Evolutionary conservation across 305 asterid species (phyloP).

Genomic region (Fraxinus baroniana): DNA sequence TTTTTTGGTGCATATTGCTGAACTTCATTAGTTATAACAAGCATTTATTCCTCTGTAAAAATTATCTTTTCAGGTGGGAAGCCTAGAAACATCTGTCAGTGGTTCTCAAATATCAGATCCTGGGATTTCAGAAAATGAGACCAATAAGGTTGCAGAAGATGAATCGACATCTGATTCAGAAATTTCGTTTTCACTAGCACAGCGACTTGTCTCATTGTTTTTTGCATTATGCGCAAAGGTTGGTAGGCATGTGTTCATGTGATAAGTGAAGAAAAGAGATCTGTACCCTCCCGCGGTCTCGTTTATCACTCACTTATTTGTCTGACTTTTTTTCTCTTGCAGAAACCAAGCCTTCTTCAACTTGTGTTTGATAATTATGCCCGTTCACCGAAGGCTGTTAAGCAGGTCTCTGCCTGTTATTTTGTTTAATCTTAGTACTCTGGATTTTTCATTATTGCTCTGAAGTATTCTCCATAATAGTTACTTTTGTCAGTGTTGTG

Average conservation of each 20-base stretch:
- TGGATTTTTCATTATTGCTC: slow-evolving; percentile 5
- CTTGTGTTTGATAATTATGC: slow-evolving; percentile 70
- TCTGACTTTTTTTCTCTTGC: slow-evolving; percentile 38
- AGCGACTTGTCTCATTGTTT: slow-evolving; percentile 66
- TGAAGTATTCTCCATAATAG: background rate
- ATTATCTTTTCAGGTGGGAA: slow-evolving; percentile 53
- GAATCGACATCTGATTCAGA: slow-evolving; percentile 54
- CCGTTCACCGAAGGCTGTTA: slow-evolving; percentile 74
- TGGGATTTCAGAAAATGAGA: slow-evolving; percentile 55
- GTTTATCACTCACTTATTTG: slow-evolving; percentile 1
- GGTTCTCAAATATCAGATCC: slow-evolving; percentile 81
- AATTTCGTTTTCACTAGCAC: slow-evolving; percentile 59
- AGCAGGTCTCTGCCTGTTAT: slow-evolving; percentile 65
- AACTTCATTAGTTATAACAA: background rate
- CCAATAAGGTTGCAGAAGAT: slow-evolving; percentile 38
- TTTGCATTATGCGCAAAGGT: slow-evolving; percentile 88
- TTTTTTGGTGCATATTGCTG: background rate
- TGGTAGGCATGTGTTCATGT: slow-evolving; percentile 23
- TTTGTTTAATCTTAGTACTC: slow-evolving; percentile 17
- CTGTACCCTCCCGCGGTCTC: background rate
- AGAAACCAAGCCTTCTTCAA: slow-evolving; percentile 84
- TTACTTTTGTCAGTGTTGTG: slow-evolving; percentile 1
- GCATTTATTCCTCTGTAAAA: slow-evolving; percentile 13
- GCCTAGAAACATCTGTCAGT: slow-evolving; percentile 71
- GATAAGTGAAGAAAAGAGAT: slow-evolving; percentile 18